These are phyloP conservation scores for Lipomyces mesembrius DNA, from an alignment of 805 yeast species.

Conservation along the genomic window DNA sequence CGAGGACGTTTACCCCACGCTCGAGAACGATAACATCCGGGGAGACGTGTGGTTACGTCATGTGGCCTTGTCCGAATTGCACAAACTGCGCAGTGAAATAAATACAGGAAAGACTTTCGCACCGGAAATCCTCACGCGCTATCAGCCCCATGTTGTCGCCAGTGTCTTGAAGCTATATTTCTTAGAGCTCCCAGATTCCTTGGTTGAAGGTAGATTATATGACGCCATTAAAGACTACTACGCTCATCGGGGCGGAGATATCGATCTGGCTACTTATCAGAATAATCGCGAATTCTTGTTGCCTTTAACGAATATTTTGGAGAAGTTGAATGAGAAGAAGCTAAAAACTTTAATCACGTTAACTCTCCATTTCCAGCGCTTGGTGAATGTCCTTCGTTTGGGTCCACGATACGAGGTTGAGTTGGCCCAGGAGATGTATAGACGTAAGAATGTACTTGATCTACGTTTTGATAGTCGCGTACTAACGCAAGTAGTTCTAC, in stretches of 20 bases:
- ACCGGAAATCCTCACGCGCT: slow-evolving; percentile 45
- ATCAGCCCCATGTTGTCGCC: slow-evolving; percentile 63
- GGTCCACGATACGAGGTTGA: slow-evolving; percentile 43
- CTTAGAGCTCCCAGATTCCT: slow-evolving; percentile 77
- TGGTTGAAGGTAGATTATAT: slow-evolving; percentile 66
- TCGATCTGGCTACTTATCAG: slow-evolving; percentile 32
- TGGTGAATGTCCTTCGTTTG: slow-evolving; percentile 57
- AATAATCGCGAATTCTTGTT: slow-evolving; percentile 18
- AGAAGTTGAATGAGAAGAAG: slow-evolving; percentile 69
- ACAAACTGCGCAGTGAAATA: slow-evolving; percentile 61
- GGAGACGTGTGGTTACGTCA: slow-evolving; percentile 70
- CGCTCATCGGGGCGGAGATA: slow-evolving; percentile 52
- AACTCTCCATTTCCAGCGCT: slow-evolving; percentile 72
- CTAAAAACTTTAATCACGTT: slow-evolving; percentile 80
- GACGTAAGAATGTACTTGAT: background rate
- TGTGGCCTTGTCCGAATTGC: slow-evolving; percentile 64
- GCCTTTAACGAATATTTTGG: slow-evolving; percentile 58
- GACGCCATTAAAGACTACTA: slow-evolving; percentile 74
- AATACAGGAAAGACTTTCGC: slow-evolving; percentile 46
- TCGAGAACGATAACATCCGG: slow-evolving; percentile 70
- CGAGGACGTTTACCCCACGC: slow-evolving; percentile 68
- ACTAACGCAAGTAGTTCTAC: slow-evolving; percentile 51
- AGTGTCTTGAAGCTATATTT: slow-evolving; percentile 73
- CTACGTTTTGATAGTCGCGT: background rate
- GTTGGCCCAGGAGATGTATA: slow-evolving; percentile 68